Base-by-base conservation (phyloP, 2,329 filamentous ascomycete genomes). In the Podosphaera fusca region DNA sequence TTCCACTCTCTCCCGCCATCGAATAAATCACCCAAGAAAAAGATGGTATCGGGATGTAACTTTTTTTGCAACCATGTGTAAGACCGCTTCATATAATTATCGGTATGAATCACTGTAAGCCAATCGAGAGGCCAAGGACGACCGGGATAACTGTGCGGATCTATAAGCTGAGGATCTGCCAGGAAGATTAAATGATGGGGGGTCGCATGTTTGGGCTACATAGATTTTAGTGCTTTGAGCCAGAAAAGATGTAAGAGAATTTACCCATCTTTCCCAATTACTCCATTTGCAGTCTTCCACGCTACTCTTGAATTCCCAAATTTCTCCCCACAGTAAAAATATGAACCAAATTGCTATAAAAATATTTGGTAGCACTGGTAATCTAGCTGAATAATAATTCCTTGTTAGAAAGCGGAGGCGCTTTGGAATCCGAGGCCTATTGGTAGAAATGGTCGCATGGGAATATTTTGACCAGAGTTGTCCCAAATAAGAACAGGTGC, bases 1-100 rank as follows among this genome's bases (percentile, higher is more conserved):
- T 82, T 84, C 92, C 92, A 98, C 72, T 98, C 92, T 62, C 92
- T 79, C 7, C 92, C 92, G 3, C 92, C 92, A 66, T 98, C 92
- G 65, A 98, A 95, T 0, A 98, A 73, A 67, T 98, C 92, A 6
- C 92, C 92, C 0, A 98, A 73, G 66, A 98, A 96, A 66, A 95
- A 79, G 0, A 94, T 74, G 14, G 85, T 89, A 67, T 95, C 87
- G 0, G 92, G 92, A n/a, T 79, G 78, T 12, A 96, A 74, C 21
- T 79, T 72, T 21, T 76, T 72, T 65, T 95, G 87, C 58, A 96
- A 76, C 56, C 82, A 77, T n/a, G 74, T 77, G 68, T 94, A 96
- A 7, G 85, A 82, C 47, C 89, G 81, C 46, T 82, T 81, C 61
- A 98, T 78, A 70, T 95, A 98, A 66, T 87, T 85, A 69, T 98